These are phyloP conservation scores for Buxus sempervirens DNA, from an alignment of 164 flowering plant genomes.

Conservation along the genomic window DNA sequence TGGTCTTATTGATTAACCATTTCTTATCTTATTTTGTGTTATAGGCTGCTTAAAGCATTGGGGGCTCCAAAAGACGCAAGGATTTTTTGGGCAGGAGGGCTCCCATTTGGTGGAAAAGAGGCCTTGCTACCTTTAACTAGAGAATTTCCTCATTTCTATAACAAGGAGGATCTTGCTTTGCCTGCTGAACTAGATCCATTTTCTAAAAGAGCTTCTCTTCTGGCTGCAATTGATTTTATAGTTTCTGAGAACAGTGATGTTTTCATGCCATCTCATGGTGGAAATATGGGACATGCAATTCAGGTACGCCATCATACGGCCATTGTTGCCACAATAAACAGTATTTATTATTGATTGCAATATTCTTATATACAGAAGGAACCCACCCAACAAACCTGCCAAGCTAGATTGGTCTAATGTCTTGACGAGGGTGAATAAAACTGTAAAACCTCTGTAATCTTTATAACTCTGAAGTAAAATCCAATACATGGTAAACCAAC, in stretches of 20 bases:
- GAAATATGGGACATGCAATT: slow-evolving; percentile 95
- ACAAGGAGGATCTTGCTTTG: slow-evolving; percentile 82
- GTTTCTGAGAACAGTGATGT: slow-evolving; percentile 83
- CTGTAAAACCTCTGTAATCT: too few species aligned
- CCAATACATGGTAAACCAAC: too few species aligned
- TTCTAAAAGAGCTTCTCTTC: slow-evolving; percentile 61
- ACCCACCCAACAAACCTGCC: too few species aligned
- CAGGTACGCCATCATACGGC: slow-evolving; percentile 63
- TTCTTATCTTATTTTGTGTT: not conserved
- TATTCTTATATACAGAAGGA: not conserved
- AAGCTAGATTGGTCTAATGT: too few species aligned
- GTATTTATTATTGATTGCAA: not conserved
- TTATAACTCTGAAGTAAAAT: too few species aligned
- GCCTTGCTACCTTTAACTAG: slow-evolving; percentile 64
- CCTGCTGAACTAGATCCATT: slow-evolving; percentile 85
- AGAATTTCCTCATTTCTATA: slow-evolving; percentile 80
- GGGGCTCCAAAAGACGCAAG: slow-evolving; percentile 80
- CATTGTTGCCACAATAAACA: not conserved
- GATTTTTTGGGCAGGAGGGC: slow-evolving; percentile 96
- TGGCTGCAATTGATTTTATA: slow-evolving; percentile 91
- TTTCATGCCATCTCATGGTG: slow-evolving; percentile 99
- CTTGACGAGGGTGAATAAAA: too few species aligned
- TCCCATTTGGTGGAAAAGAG: slow-evolving; percentile 81
- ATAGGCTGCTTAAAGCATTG: slow-evolving; percentile 87
- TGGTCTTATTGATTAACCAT: too few species aligned